Conservation (phyloP, 1,284 basidiomycete species). For the Chalciporus sp. region DNA sequence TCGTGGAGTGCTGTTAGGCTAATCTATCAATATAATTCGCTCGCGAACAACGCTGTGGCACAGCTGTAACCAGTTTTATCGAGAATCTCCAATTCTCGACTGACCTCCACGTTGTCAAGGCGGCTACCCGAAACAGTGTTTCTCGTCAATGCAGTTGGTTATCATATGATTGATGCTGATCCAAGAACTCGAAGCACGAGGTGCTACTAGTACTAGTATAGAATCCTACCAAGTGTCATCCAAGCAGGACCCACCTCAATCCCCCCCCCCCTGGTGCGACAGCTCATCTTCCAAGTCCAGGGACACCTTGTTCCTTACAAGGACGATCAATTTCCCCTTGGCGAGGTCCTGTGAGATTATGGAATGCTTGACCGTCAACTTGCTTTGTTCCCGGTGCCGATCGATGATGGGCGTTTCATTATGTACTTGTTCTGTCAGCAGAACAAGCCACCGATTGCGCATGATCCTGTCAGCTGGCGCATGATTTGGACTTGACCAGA, state of each 20-base stretch:
- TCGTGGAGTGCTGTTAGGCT: background rate
- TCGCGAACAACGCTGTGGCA: background rate
- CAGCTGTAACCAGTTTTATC: background rate
- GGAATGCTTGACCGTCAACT: background rate
- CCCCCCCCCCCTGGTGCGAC: slow-evolving; percentile 3
- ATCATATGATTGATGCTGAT: slow-evolving; percentile 1
- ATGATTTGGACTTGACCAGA: background rate
- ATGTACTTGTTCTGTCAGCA: background rate
- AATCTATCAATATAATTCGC: background rate
- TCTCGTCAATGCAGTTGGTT: background rate
- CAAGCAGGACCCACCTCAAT: too few relatives aligned
- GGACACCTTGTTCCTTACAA: background rate
- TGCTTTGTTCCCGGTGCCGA: slow-evolving; percentile 12
- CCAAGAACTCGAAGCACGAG: background rate
- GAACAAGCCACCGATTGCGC: background rate
- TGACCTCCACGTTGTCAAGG: background rate
- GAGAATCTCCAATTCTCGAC: background rate
- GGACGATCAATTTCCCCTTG: background rate
- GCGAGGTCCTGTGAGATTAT: background rate
- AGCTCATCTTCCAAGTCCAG: slow-evolving; percentile 4
- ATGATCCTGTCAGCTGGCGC: background rate
- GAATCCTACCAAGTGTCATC: slow-evolving; percentile 1
- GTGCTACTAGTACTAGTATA: too few relatives aligned
- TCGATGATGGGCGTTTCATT: slow-evolving; percentile 9
- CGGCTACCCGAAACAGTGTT: too few relatives aligned